These are phyloP conservation scores for Spergularia marina DNA, from an alignment of 148 eudicot genomes.

Conservation along the genomic window DNA sequence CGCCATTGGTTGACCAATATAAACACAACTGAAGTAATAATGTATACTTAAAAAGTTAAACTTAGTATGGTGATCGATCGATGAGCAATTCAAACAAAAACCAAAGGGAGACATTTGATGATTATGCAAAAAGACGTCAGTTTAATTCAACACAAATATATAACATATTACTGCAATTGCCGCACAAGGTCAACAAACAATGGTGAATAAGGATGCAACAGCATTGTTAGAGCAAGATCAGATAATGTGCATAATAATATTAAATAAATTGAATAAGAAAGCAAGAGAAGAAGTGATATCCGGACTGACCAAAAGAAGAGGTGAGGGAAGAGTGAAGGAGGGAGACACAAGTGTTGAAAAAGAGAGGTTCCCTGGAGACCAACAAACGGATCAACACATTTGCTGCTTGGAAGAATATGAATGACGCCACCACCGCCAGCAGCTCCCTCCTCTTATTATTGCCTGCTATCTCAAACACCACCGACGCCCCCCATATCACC, in stretches of 20 bases:
- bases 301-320: slow-evolving; percentile 58
- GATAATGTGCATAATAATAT: too few relatives aligned
- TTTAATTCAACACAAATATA: too few relatives aligned
- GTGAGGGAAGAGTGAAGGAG: slow-evolving; percentile 76
- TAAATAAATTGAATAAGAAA: too few relatives aligned
- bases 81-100: too few relatives aligned
- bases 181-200: neutral
- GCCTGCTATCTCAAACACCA: slow-evolving; percentile 53
- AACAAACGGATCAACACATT: slow-evolving; percentile 50
- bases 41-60: too few relatives aligned
- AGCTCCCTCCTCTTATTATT: too few relatives aligned
- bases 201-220: too few relatives aligned
- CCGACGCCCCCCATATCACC: slow-evolving; percentile 62
- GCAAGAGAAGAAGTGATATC: neutral
- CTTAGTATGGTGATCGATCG: too few relatives aligned
- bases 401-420: slow-evolving; percentile 55
- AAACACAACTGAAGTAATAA: slow-evolving; percentile 59
- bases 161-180: neutral
- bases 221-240: too few relatives aligned
- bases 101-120: too few relatives aligned
- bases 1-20: slow-evolving; percentile 56
- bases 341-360: slow-evolving; percentile 79
- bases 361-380: slow-evolving; percentile 55
- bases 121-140: too few relatives aligned
- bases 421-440: neutral